Evolutionary conservation across 495 filamentous ascomycete species (phyloP), one percentile per base, ranked within the genome.

Genomic region (Tuber borchii): DNA sequence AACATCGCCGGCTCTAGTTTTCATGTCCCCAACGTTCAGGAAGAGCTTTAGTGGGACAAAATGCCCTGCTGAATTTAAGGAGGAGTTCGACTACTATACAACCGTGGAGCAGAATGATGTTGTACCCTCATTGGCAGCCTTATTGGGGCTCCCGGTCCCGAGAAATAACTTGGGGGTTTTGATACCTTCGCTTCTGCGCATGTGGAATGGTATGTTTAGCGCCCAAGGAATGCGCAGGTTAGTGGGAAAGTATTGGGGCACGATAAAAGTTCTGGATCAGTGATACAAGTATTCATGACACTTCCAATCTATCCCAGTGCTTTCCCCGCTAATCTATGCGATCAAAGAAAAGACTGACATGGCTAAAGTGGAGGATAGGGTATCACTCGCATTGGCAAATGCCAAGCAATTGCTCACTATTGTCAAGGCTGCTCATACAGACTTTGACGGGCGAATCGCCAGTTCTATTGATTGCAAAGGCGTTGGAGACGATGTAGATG

Each of bases 41-140:
- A 76, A 84, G 0, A 86, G 93, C 44, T 85, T 85, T 40, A 73
- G 34, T 12, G 77, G 73, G 48, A 69, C 43, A 19, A 70, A 81
- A 22, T 85, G 83, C 69, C 84, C 86, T 31, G 82, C 79, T 16
- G 42, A 79, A n/a, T 85, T 85, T 7, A 78, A 83, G 40, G 87
- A 88, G 46, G 88, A 91, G 71, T 93, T 94, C 72, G 88, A 92
- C 73, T 97, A 92, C 81, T 97, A 98, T 82, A 87, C 83, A 31
- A 90, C 86, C 20, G 88, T 98, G 51, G 93, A 98, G 80, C 95
- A 99, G 85, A 95, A 93, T 14, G 95, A 99, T 85, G 87, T 98
- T 74, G 93, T 92, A 3, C 93, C 95, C 4, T 97, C 94, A 0
- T 84, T 99, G n/a, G 93, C 92, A 44, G 93, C 90, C 7, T 85